Evolutionary conservation across 2,329 filamentous ascomycete species (phyloP), one percentile per base, ranked within the genome.

Genomic region (Capronia epimyces): DNA sequence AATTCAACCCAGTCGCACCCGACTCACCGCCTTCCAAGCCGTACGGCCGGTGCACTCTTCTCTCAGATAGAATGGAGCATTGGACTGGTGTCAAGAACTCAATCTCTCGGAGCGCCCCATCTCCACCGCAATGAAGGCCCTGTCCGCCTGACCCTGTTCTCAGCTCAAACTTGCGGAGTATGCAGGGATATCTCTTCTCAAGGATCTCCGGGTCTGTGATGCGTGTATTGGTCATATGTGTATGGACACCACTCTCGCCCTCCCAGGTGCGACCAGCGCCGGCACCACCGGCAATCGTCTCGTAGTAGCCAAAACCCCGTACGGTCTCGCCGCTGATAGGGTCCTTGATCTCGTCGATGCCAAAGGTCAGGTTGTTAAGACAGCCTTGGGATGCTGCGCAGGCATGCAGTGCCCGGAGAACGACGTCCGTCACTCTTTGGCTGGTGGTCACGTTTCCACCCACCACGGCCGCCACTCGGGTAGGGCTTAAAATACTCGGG

Each of bases 161-260:
- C 8, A 91, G 69, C 10, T 76, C 75, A 65, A 90, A 91, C 59
- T 86, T 77, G 3, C 83, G 75, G 29, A 93, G 69, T 1, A 93
- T 67, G 1, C 89, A 84, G 0, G 86, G 86, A 62, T 90, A 89
- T 7, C 87, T 72, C 22, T 83, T 75, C 70, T 91, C 87, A 58
- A 91, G 86, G 4, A 89, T 79, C 65, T 93, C 87, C 0, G 83
- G 76, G 64, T 91, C 87, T 0, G 87, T 90, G 63, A 90, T 91
- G 12, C 86, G 78, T 2, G 87, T 91, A 66, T 93, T 93, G 6
- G 87, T 91, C 84, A 90, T 89, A 69, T 91, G 86, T 1, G 80
- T 85, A 65, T 91, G 86, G n/a, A 90, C 85, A 12, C 84, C 86
- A 45, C 75, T 81, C 9, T 84, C 83, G 29, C 87, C 87, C 53